Evolutionary conservation across 306 rosid genomes (phyloP).

Genomic region (Lathyrus sativus): DNA sequence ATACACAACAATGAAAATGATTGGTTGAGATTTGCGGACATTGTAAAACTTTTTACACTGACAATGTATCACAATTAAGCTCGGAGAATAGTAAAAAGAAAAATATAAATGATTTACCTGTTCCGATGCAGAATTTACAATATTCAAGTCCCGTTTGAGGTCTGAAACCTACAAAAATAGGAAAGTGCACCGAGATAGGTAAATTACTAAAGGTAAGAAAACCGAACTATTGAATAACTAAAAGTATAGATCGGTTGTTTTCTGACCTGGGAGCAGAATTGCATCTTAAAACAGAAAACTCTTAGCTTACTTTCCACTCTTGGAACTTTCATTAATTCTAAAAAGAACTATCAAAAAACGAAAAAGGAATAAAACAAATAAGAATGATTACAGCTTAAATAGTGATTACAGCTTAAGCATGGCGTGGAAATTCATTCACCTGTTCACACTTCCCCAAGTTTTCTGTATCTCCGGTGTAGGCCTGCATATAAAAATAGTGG

Average conservation of each 20-base stretch:
- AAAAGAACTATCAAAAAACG: constrained; percentile 64
- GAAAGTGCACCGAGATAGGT: constrained; percentile 37
- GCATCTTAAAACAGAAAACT: constrained; percentile 90
- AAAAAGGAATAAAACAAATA: constrained; percentile 36
- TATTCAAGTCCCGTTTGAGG: constrained; percentile 73
- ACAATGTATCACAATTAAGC: neutral
- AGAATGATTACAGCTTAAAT: constrained; percentile 6
- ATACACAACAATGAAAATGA: constrained; percentile 29
- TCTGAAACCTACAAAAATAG: constrained; percentile 66
- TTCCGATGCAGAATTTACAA: constrained; percentile 77
- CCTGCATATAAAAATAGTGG: constrained; percentile 53
- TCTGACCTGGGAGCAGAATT: constrained; percentile 77
- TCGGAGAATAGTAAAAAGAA: constrained; percentile 16
- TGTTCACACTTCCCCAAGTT: constrained; percentile 95
- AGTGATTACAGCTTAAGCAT: neutral
- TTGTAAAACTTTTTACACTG: neutral
- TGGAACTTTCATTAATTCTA: constrained; percentile 92
- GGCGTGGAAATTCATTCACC: constrained; percentile 46
- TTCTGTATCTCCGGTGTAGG: constrained; percentile 73
- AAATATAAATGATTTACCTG: constrained; percentile 56
- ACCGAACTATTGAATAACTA: constrained; percentile 32
- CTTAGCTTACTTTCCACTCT: constrained; percentile 87
- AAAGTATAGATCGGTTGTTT: constrained; percentile 31
- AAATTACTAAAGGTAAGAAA: constrained; percentile 36
- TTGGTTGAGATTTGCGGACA: neutral